Conservation (phyloP, 345 rosid genomes). For the Acer saccharum region DNA sequence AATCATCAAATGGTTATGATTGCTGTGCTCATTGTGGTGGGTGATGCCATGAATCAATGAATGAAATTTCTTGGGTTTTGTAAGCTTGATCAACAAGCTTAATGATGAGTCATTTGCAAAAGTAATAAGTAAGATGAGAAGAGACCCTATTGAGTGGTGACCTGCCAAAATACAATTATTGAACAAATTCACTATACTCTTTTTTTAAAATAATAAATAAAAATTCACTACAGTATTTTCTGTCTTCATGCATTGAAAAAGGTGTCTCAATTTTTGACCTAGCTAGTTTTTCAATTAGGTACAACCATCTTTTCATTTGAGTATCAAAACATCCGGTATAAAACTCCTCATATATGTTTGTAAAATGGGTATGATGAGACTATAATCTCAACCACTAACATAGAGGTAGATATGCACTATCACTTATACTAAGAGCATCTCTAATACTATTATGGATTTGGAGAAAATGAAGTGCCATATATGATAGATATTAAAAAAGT, state of each 20-base stretch:
- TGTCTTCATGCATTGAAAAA: too few species aligned
- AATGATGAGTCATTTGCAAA: constrained; percentile 18
- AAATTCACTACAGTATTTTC: too few species aligned
- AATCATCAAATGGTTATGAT: constrained; percentile 19
- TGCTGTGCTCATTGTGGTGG: constrained; percentile 23
- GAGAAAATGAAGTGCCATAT: too few species aligned
- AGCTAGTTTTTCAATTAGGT: neutral
- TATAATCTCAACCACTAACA: too few species aligned
- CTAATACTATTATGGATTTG: too few species aligned
- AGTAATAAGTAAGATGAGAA: neutral
- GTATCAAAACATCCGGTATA: too few species aligned
- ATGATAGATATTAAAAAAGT: too few species aligned
- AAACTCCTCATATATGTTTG: too few species aligned
- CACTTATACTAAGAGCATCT: too few species aligned
- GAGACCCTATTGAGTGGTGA: neutral
- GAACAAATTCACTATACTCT: neutral
- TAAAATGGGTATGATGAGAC: too few species aligned
- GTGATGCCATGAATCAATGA: constrained; percentile 18
- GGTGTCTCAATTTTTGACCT: constrained; percentile 6
- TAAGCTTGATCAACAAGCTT: constrained; percentile 27
- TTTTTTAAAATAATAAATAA: too few species aligned
- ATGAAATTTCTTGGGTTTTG: constrained; percentile 3
- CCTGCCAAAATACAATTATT: constrained; percentile 23
- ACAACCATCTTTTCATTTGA: neutral
- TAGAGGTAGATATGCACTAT: too few species aligned